These are phyloP conservation scores for Leccinellum albellum DNA, from an alignment of 768 basidiomycete genomes.

Conservation along the genomic window DNA sequence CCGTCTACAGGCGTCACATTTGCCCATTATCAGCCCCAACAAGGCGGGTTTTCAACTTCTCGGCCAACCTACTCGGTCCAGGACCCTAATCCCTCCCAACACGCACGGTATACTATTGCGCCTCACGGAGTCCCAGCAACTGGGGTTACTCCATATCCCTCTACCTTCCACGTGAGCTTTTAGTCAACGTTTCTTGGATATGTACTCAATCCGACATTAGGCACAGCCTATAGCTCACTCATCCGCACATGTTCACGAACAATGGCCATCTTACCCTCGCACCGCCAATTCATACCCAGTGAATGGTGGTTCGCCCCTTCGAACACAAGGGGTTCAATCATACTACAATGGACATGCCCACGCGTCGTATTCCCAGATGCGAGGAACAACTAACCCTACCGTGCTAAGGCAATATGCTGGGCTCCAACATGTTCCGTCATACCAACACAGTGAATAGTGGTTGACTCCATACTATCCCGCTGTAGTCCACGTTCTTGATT, in stretches of 20 bases:
- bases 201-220: neutral
- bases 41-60: constrained; percentile 34
- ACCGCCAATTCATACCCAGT: constrained; percentile 14
- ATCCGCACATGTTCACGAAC: constrained; percentile 18
- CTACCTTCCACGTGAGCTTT: constrained; percentile 23
- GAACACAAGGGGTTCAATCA: constrained; percentile 22
- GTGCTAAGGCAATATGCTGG: constrained; percentile 24
- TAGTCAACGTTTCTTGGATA: neutral
- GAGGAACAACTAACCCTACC: constrained; percentile 15
- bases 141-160: constrained; percentile 22
- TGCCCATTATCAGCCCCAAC: constrained; percentile 37
- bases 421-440: constrained; percentile 27
- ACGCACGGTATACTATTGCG: constrained; percentile 14
- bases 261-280: constrained; percentile 28
- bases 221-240: constrained; percentile 14
- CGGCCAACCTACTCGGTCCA: constrained; percentile 27
- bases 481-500: constrained; percentile 1
- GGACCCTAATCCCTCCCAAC: constrained; percentile 17
- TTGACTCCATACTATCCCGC: neutral
- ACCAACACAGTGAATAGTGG: constrained; percentile 28
- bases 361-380: constrained; percentile 28
- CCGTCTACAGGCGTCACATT: constrained; percentile 31
- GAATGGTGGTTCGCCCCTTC: constrained; percentile 17
- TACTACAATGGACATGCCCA: constrained; percentile 27
- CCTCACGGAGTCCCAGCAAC: constrained; percentile 14